Base-by-base conservation (phyloP, 2,329 filamentous ascomycete species). In the Triangularia setosa region DNA sequence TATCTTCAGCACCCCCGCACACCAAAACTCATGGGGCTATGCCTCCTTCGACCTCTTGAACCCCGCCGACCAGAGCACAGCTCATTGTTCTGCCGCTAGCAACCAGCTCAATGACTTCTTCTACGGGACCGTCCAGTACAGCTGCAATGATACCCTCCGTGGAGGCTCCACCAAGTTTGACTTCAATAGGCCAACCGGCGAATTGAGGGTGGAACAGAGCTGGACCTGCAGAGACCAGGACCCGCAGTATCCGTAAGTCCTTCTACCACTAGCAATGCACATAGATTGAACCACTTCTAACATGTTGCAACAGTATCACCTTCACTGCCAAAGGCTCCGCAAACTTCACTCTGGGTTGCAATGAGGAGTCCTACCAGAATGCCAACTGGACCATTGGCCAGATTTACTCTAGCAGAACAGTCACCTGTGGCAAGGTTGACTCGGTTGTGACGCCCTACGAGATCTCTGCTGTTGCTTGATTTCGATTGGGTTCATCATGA, bases 1-100 rank as follows among this genome's bases (percentile, higher is more conserved):
- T 72, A 72, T 75, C 71, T 84, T 83, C 76, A 76, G 76, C 16
- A 84, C 80, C 1, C 82, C 83, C 0, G 75, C 82, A 3, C 83
- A 85, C 74, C 81, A 84, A 67, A 81, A 79, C 71, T 78, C 78
- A 1, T 77, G 73, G 73, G 83, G 82, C 58, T 76, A 77, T 64
- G 78, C 81, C 66, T 76, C 75, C 71, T 85, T 85, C 75, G 80
- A 79, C 66, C 74, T 84, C n/a, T 70, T 73, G 61, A 84, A 83
- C 77, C 75, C 78, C 14, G 80, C 76, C 30, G 69, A 82, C 40
- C 67, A 73, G 44, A 72, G 75, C 8, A 54, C 59, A 60, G 33
- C 68, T 5, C 58, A 66, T 28, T 85, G 83, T 78, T 67, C 66
- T 27, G 80, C 74, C 54, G 14, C 67, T 21, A 83, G 80, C 72